Evolutionary conservation across 257 asterid genomes (phyloP), one percentile per base, ranked within the genome.

Genomic region (Schizonepeta tenuifolia): DNA sequence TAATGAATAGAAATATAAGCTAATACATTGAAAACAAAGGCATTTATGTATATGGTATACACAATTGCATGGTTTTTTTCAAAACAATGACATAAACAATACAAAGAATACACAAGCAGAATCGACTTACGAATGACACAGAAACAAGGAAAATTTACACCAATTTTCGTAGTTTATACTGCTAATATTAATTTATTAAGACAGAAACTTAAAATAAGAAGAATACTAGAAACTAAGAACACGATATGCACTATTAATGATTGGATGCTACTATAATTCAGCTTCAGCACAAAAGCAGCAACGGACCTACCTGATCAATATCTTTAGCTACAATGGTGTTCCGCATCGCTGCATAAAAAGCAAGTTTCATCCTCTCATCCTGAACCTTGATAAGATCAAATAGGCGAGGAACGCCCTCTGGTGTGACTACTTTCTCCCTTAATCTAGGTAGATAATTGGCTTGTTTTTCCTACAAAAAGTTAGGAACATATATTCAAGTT

Each of bases 301-400:
- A 28, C 1, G 35, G 38, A 38, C 65, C 47, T 66, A 92, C 99
- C 96, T 92, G 99, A 65, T 95, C 96, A 77, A 92, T 86, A 81
- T 90, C 93, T 68, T 78, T 75, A 35, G 92, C 97, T 13, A 95
- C 85, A 75, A 95, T 72, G 22, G 99, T 95, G 80, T 90, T 90
- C 77, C 90, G 88, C 53, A 92, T 22, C 69, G 92, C 90, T 13
- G 97, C 95, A 79, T 70, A 95, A 73, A 95, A 95, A 20, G 98
- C 99, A 72, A 84, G 96, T 78, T 86, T 95, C 87, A 95, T 88
- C 76, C 86, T 84, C 83, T 92, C 99, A 87, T 88, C 96, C 80
- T 85, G 87, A 68, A 95, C 96, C 77, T 84, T 86, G 51, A 95
- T 81, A 85, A 95, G 82, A 86, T 95, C 99, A 86, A 90, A 95